Conservation (phyloP, 164 flowering plant species). For the Protea cynaroides region DNA sequence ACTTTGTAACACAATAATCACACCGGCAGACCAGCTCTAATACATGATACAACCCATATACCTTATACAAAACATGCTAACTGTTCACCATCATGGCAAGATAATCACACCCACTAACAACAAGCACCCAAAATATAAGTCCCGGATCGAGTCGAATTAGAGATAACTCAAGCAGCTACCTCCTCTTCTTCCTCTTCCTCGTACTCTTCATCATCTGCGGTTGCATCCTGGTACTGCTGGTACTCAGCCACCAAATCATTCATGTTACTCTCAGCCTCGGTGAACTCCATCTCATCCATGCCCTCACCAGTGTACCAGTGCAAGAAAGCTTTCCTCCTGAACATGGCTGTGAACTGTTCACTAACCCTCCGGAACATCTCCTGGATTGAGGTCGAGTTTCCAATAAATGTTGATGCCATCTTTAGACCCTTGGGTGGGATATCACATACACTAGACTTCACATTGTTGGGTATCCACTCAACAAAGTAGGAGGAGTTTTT, state of each 20-base stretch:
- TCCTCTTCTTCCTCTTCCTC: constrained; percentile 16
- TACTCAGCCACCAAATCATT: constrained; percentile 9
- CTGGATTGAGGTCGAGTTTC: constrained; percentile 18
- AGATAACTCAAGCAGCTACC: constrained; percentile 1
- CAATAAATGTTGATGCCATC: constrained; percentile 22
- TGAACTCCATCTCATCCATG: constrained; percentile 11
- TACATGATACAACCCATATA: too few relatives aligned
- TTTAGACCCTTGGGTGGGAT: constrained; percentile 21
- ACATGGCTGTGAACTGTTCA: constrained; percentile 6
- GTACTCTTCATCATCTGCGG: constrained; percentile 18
- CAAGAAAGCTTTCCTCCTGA: constrained; percentile 7
- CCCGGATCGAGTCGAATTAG: too few relatives aligned
- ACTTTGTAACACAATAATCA: too few relatives aligned
- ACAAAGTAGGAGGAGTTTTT: constrained; percentile 23
- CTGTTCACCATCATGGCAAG: too few relatives aligned
- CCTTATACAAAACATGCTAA: too few relatives aligned
- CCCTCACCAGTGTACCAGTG: constrained; percentile 18
- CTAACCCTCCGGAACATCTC: constrained; percentile 6
- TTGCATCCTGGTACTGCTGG: constrained; percentile 11
- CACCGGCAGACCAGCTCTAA: too few relatives aligned
- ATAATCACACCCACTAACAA: too few relatives aligned
- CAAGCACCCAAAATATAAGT: too few relatives aligned
- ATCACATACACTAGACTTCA: constrained; percentile 23
- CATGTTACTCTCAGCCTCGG: constrained; percentile 21
- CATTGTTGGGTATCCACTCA: constrained; percentile 23